Percentiles rank a stretch among this genome's conserved stretches.
Conservation (phyloP, 345 rosid species). For the Moringa oleifera region DNA sequence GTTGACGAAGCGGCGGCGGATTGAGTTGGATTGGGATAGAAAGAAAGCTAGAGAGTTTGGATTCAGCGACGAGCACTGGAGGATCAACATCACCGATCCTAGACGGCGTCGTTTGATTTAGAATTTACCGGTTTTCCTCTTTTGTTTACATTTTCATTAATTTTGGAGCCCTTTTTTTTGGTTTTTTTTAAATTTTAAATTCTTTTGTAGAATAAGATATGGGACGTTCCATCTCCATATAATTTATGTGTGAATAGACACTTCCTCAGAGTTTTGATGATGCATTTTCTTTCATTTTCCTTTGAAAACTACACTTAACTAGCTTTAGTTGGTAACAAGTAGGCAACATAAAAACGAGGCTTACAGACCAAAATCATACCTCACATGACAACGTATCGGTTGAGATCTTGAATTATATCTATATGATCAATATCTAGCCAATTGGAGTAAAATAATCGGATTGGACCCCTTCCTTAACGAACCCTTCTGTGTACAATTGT, state of each 20-base stretch:
- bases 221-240: not conserved
- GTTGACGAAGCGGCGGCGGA: constrained; percentile 55
- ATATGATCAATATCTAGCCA: too few species aligned
- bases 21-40: constrained; percentile 74
- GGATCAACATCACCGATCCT: constrained; percentile 64
- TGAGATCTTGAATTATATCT: too few species aligned
- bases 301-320: too few species aligned
- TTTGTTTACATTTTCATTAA: not conserved
- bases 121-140: not conserved
- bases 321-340: too few species aligned
- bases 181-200: too few species aligned
- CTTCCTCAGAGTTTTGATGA: too few species aligned
- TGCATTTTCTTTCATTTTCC: too few species aligned
- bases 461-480: too few species aligned
- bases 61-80: constrained; percentile 63
- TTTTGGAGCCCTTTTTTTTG: not conserved
- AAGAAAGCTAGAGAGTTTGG: constrained; percentile 43
- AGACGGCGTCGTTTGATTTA: constrained; percentile 27
- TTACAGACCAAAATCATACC: too few species aligned
- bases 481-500: not conserved
- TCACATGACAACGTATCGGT: too few species aligned
- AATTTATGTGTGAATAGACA: not conserved
- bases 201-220: not conserved
- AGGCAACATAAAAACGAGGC: too few species aligned
- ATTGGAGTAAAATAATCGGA: too few species aligned